phyloP scores from a whole-genome alignment of 2,329 filamentous ascomycete species.

The Neopestalotiopsis clavispora region DNA sequence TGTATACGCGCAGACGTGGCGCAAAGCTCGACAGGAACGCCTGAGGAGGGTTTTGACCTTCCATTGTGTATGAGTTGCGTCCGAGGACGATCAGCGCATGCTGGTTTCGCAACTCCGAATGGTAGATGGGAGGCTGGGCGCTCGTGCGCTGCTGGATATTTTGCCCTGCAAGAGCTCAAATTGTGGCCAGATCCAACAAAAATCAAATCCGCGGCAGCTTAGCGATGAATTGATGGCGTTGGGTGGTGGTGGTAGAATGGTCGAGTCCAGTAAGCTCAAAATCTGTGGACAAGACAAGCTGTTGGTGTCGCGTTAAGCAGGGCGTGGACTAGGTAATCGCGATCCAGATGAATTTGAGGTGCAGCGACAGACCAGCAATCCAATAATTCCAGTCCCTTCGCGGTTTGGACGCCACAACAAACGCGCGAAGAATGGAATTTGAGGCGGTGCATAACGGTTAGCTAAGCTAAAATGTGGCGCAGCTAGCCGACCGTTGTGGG shows the following conservation, averaged over 20 bases:
- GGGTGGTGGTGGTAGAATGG: not conserved
- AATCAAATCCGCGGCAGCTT: not conserved
- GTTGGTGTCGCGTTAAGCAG: conserved; percentile 8
- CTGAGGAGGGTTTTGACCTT: conserved; percentile 66
- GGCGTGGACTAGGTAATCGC: not conserved
- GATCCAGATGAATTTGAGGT: conserved; percentile 8
- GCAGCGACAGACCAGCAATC: not conserved
- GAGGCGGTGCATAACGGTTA: not conserved
- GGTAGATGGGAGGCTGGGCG: not conserved
- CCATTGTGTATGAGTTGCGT: conserved; percentile 44
- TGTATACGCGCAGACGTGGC: conserved; percentile 86
- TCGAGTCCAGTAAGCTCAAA: not conserved
- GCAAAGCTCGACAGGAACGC: conserved; percentile 92
- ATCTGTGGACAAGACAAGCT: not conserved
- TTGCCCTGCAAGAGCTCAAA: not conserved
- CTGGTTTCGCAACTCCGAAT: not conserved
- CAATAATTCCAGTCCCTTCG: not conserved
- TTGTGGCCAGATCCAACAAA: not conserved
- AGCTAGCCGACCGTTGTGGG: not conserved
- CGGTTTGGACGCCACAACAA: not conserved
- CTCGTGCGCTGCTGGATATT: not conserved
- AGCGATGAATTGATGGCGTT: not conserved
- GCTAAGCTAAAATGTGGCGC: not conserved
- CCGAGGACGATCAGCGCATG: conserved; percentile 5
- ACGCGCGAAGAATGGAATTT: not conserved